Base-by-base conservation (phyloP, 2,329 filamentous ascomycete species). In the Colletotrichum theobromicola region DNA sequence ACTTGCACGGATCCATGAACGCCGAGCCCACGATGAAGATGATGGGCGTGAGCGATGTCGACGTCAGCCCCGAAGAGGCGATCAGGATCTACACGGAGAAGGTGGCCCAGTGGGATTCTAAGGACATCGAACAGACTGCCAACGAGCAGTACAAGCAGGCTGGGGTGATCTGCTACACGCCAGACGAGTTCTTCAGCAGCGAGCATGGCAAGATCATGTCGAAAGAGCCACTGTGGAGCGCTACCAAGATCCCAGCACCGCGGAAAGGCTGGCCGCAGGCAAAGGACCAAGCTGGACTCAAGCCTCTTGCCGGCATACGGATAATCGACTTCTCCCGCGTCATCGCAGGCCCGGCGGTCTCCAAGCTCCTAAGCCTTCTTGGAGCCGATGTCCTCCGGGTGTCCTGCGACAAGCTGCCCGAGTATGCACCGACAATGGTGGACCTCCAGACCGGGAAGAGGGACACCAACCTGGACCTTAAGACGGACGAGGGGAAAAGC, bases 11-110 rank as follows among this genome's bases (percentile, higher is more conserved):
- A 0, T 50, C 42, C 10, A 50, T 50, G 42, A 50, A 50, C n/a
- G 42, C 42, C 0, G n/a, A 50, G 42, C 42, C 42, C 0, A 50
- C 42, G 18, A 75, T 84, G 77, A 61, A 70, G 21, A 84, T 84
- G 82, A 74, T 84, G 3, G 82, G 78, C 1, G 70, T 85, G 10
- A 74, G 78, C 8, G 76, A 78, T 42, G 42, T 21, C 42, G 42
- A 50, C 42, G 42, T 50, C 0, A 57, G 7, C 2, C 42, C 42
- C 1, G n/a, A 57, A 3, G n/a, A 50, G 42, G 42, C 42, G 10
- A 28, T 57, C 7, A 28, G 26, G 16, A 57, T 24, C 21, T 57
- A 57, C 7, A 18, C 0, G 21, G 53, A 57, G 18, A 57, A 57
- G 53, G 42, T 50, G 0, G 42, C 42, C n/a, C 42, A 21, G 42